Conservation (phyloP, 2,329 filamentous ascomycete genomes). For the Aspergillus sp. region DNA sequence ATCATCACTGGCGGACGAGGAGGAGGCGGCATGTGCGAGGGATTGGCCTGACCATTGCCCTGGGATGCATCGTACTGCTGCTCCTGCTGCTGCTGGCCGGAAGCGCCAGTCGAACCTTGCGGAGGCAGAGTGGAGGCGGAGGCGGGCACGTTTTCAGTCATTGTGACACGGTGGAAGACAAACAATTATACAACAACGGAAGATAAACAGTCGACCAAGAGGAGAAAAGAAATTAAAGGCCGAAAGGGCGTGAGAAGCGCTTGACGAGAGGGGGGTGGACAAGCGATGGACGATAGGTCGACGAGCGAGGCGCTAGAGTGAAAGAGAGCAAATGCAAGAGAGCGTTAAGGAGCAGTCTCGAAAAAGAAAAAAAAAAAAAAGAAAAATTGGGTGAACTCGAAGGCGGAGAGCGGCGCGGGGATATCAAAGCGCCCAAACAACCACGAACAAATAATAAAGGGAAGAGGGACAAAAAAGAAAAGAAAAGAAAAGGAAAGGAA, state of each 20-base stretch:
- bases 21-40: slow-evolving; percentile 77
- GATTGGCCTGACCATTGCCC: slow-evolving; percentile 58
- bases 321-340: slow-evolving; percentile 15
- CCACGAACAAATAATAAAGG: no score
- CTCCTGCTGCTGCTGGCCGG: slow-evolving; percentile 46
- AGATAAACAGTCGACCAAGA: slow-evolving; percentile 11
- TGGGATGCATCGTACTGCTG: slow-evolving; percentile 61
- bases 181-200: slow-evolving; percentile 12
- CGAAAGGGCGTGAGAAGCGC: background rate
- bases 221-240: background rate
- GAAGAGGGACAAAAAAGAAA: slow-evolving; percentile 13
- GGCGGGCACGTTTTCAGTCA: slow-evolving; percentile 69
- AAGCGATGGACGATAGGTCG: background rate
- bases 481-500: slow-evolving; percentile 10
- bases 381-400: slow-evolving; percentile 6
- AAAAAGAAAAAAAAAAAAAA: slow-evolving; percentile 5
- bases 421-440: slow-evolving; percentile 9
- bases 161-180: slow-evolving; percentile 38
- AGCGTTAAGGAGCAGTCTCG: slow-evolving; percentile 17
- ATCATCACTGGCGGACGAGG: slow-evolving; percentile 78
- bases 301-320: no score
- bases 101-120: slow-evolving; percentile 59
- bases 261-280: slow-evolving; percentile 9
- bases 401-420: slow-evolving; percentile 20
- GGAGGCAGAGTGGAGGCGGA: slow-evolving; percentile 60